These are phyloP conservation scores for Calonectria pseudoreteaudii DNA, from an alignment of 2,329 filamentous ascomycete genomes.

Conservation along the genomic window DNA sequence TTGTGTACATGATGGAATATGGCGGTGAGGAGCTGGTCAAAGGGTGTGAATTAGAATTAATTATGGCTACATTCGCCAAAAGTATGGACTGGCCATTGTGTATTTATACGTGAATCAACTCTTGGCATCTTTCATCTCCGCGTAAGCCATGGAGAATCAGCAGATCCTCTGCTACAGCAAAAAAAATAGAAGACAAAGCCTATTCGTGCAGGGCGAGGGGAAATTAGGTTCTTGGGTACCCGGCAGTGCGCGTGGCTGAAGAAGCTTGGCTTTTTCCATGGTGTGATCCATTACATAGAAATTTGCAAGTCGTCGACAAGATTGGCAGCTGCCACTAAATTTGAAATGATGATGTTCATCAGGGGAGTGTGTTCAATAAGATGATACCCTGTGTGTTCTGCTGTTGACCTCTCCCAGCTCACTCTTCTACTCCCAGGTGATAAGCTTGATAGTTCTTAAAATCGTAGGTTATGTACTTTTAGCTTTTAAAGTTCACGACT, in stretches of 20 bases:
- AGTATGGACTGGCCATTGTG: too few species aligned
- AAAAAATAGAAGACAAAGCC: neutral
- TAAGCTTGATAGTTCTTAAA: neutral
- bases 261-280: neutral
- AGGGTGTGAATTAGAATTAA: neutral
- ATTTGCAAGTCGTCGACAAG: neutral
- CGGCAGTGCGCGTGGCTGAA: neutral
- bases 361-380: neutral
- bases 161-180: neutral
- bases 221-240: neutral
- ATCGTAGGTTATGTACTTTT: neutral
- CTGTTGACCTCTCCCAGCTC: neutral
- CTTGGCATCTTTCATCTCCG: neutral
- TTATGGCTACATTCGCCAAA: neutral
- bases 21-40: neutral
- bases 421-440: neutral
- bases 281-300: neutral
- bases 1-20: constrained; percentile 43
- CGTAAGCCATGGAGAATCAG: neutral
- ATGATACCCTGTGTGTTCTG: neutral
- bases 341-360: neutral
- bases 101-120: neutral
- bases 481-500: neutral
- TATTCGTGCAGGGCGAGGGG: neutral
- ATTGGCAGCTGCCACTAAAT: neutral